phyloP scores from a whole-genome alignment of 768 basidiomycete genomes.

The Mycena belliarum region DNA sequence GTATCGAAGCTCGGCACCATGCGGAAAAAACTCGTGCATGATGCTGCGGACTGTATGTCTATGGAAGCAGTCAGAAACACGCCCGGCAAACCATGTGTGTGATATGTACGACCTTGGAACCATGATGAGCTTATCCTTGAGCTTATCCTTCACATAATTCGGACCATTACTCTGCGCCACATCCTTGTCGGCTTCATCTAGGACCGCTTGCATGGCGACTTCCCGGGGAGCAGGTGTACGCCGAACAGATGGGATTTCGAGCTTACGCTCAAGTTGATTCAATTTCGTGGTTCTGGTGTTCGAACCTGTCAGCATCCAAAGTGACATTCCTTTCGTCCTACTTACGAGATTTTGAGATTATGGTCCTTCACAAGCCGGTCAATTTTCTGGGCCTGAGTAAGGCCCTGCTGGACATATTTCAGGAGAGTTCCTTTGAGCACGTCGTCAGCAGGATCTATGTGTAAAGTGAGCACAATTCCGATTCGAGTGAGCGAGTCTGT shows the following conservation, averaged over 20 bases:
- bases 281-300: not conserved
- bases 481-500: no score
- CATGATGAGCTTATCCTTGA: not conserved
- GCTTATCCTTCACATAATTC: not conserved
- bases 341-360: no score
- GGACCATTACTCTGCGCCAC: not conserved
- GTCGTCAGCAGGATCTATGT: not conserved
- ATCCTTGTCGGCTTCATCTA: not conserved
- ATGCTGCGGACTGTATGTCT: not conserved
- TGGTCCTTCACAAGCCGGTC: not conserved
- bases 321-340: no score
- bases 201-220: not conserved
- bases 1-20: constrained; percentile 13
- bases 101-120: not conserved
- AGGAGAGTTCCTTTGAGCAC: not conserved
- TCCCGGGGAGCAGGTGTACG: not conserved
- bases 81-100: not conserved
- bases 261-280: not conserved
- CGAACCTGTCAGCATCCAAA: no score
- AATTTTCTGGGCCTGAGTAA: not conserved
- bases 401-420: not conserved
- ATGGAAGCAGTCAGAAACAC: no score
- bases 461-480: not conserved
- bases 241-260: not conserved
- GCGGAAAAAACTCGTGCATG: constrained; percentile 8